Base-by-base conservation (phyloP, 176 grass and related monocot genomes). In the Miscanthus lutarioriparius region DNA sequence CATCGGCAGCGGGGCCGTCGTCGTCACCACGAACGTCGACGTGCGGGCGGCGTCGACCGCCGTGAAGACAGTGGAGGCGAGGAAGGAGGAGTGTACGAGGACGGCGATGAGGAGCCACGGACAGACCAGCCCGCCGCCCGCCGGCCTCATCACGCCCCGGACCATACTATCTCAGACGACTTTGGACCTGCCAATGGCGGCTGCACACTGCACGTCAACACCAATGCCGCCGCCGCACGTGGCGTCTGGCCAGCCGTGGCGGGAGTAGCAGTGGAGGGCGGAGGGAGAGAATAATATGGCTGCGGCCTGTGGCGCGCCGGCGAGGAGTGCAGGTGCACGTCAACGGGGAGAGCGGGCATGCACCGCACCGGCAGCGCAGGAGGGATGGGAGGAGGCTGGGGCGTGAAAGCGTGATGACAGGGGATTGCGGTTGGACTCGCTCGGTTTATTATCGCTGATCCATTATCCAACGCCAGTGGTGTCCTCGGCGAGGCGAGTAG, bases 21-120 rank as follows among this genome's bases (percentile, higher is more conserved):
- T 74, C 25, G 66, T 22, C 41, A 77, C 53, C 67, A 86, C 37
- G 86, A 90, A 88, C 63, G 64, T 35, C 58, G 90, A 90, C 67
- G 72, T 62, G 58, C 92, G 92, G 71, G 90, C 78, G 2, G 85
- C 92, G 61, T 92, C 87, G 68, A 79, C 84, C 53, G 68, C 49
- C 78, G 80, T 25, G 79, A 85, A 33, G 47, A 88, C 43, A 19
- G 85, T 86, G 61, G 80, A 80, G 64, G 68, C 69, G 32, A 90
- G 74, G 79, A 95, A 74, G 63, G 88, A 85, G 7, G 86, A 74
- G n/a, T 88, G 77, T 22, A 89, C 11, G 40, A 92, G 90, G 41
- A 86, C 74, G 47, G 65, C 74, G 65, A 95, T 22, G 81, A 90
- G 72, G 63, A 95, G 73, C 63, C 81, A 82, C 33, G 81, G 30